Evolutionary conservation across 305 asterid species (phyloP), one percentile per base, ranked within the genome.

Genomic region (Fraxinus velutina): DNA sequence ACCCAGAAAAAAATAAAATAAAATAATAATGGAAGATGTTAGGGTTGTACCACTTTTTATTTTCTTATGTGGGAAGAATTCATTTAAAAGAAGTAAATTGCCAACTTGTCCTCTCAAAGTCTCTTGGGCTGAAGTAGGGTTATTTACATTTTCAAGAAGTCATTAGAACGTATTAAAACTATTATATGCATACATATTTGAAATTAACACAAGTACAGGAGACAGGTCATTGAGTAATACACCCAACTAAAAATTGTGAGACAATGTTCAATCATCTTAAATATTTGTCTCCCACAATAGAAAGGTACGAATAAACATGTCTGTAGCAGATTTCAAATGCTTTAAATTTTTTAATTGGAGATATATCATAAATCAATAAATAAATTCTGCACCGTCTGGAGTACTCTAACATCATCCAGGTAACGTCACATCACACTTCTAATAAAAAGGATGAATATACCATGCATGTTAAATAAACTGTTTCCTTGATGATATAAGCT

Each of bases 221-320:
- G n/a, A 21, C 64, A n/a, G 33, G 32, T 62, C 34, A 22, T 62
- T 62, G 72, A 62, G 72, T 9, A 57, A 33, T 17, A n/a, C 7
- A 21, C 32, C 32, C 71, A 34, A 17, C 55, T 2, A 6, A 34
- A 24, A 79, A 1, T 24, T 36, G 21, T 29, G 37, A 30, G 78
- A 79, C 81, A 79, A 29, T 10, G 17, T 34, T 74, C 39, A 37
- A 21, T 5, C 29, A 73, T 72, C 73, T 72, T 36, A 57, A 12
- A 24, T 55, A 74, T 21, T 66, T 82, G 83, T 80, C 83, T 76
- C 82, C 86, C 81, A 44, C 74, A 62, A 62, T 19, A 60, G 32
- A 78, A 33, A 72, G 50, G 76, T 33, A n/a, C 47, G 50, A 72
- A 33, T 72, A 72, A 71, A 71, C 76, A 32, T 33, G 76, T 71